Base-by-base conservation (phyloP, 768 basidiomycete species). In the Tulasnella sp. region DNA sequence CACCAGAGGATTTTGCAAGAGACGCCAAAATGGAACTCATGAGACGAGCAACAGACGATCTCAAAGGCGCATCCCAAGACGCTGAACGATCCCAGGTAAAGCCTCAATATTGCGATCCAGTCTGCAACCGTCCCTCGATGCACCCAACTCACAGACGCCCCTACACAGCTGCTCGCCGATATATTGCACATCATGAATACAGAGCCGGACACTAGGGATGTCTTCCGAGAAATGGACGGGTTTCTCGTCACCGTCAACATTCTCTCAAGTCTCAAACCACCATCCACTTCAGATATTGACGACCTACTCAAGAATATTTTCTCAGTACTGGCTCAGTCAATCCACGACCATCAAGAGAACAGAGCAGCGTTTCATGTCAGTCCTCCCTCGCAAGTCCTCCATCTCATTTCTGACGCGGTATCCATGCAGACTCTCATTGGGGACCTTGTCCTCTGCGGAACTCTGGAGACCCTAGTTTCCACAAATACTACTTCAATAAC, bases 221-320 rank as follows among this genome's bases (percentile, higher is more conserved):
- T 90, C 25, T 94, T 95, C 82, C 86, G 93, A 5, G 91, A 93
- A 80, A 84, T 91, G 80, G 93, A 94, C 78, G 93, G 93, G 0
- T 94, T 93, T 81, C 84, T 94, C 25, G 87, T 89, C 12, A 83
- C 93, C 39, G 89, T 93, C 83, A 91, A 88, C 79, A 86, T 91
- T 38, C 84, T 95, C 4, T 91, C 92, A 0, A 88, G 88, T 0
- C 82, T 91, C 0, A 82, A 86, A 72, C 83, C 84, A 34, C 73
- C 73, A 36, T 31, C 31, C 68, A 69, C 19, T 74, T 29, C 22
- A 72, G 81, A 75, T 80, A 82, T 25, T 79, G 31, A 72, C 40
- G 22, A 72, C 25, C 31, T 45, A 7, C 82, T 88, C 54, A 86
- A 88, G 71, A 84, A 89, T n/a, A 86, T 88, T 3, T 91, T 94